Base-by-base conservation (phyloP, 441 rosid genomes). In the California macrophylla region DNA sequence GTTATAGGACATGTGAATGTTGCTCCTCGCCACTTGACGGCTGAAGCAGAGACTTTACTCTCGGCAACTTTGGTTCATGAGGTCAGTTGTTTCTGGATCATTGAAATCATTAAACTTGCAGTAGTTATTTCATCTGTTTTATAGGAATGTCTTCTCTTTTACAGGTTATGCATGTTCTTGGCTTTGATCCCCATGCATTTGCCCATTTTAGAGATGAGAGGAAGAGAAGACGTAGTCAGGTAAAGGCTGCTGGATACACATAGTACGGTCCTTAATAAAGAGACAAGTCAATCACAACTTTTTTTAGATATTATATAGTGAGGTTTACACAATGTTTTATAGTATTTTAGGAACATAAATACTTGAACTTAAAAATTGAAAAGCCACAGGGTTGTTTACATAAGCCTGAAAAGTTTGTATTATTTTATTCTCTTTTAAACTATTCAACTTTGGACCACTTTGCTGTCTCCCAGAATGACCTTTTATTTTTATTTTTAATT, bases 151-250 rank as follows among this genome's bases (percentile, higher is more conserved):
- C 61, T 68, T 26, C n/a, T 71, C 12, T 34, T 50, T 71, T 77
- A 56, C 86, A 89, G 96, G 99, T 94, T 69, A 92, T 90, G 99
- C 99, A 94, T 62, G 99, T 94, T 78, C 96, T 94, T 74, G 99
- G 99, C 66, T 94, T 92, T 84, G 99, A 94, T 83, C 99, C 97
- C 0, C 99, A 94, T 77, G 99, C 99, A 67, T 94, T 94, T 82
- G 84, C 98, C 47, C 99, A 94, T 78, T 94, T 92, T 82, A 86
- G 99, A 81, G 99, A 94, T 75, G 99, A 92, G 80, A 90, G 96
- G 62, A 94, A 92, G 83, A 84, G 98, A 84, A 86, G 99, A 82
- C 96, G 98, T 65, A 75, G 80, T 73, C 85, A 82, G 99, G 99
- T 94, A 84, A 74, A 66, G 38, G 25, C 15, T 10, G 30, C 68